phyloP scores from a whole-genome alignment of 257 asterid genomes.

The Jaltomata sinuosa region DNA sequence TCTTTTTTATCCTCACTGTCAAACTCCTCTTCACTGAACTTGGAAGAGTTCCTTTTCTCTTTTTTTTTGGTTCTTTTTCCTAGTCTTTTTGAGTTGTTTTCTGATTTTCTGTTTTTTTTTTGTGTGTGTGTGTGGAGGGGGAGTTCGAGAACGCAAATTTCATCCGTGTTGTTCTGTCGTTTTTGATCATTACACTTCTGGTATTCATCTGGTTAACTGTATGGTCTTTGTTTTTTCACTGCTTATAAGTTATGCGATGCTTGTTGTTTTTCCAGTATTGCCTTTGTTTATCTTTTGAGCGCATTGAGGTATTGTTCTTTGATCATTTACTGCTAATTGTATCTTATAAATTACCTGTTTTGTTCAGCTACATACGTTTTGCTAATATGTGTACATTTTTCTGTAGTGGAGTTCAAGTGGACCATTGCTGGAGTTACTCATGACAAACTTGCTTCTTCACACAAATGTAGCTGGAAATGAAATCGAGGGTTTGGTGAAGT shows the following conservation, averaged over 20 bases:
- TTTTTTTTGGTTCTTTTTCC: neutral
- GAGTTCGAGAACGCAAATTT: neutral
- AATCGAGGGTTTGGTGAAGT: constrained; percentile 44
- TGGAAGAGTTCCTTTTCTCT: neutral
- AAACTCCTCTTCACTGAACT: neutral
- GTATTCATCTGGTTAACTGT: neutral
- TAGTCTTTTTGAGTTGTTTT: neutral
- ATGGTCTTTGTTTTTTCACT: neutral
- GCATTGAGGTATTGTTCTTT: neutral
- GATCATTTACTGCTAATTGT: neutral
- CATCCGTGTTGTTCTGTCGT: neutral
- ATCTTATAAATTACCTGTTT: neutral
- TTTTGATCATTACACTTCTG: neutral
- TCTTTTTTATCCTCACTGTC: neutral
- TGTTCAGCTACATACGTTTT: neutral
- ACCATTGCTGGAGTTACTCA: constrained; percentile 65
- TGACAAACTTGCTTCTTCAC: constrained; percentile 34
- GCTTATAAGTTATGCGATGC: neutral
- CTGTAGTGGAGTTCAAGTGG: constrained; percentile 69
- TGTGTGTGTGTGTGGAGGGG: neutral
- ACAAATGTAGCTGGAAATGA: constrained; percentile 34
- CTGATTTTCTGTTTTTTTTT: neutral
- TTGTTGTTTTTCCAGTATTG: neutral
- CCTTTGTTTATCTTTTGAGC: neutral
- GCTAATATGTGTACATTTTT: constrained; percentile 8